phyloP scores from a whole-genome alignment of 139 green algal species.

The Chlorokybus atmophyticus region DNA sequence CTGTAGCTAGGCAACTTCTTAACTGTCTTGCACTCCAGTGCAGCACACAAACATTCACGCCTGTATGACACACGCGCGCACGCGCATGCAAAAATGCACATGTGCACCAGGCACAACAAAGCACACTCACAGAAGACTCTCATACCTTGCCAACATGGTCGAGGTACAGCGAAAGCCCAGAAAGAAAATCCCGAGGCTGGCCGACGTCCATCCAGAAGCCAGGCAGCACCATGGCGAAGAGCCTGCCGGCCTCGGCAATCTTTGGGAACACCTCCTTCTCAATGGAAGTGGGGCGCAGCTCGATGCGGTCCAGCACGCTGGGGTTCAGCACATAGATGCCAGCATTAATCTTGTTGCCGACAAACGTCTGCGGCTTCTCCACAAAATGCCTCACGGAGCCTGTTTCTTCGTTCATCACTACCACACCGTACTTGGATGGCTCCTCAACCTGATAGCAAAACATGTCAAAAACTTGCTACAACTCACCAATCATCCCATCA shows the following conservation, averaged over 20 bases:
- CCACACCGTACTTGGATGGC: constrained; percentile 89
- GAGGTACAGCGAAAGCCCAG: constrained; percentile 76
- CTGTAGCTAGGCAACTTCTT: too few species aligned
- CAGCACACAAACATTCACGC: too few species aligned
- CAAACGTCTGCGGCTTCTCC: constrained; percentile 66
- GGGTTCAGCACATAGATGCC: constrained; percentile 86
- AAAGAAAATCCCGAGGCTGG: constrained; percentile 86
- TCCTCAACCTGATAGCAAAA: constrained; percentile 39
- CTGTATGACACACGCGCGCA: too few species aligned
- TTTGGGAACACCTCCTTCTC: constrained; percentile 92
- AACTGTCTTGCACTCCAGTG: too few species aligned
- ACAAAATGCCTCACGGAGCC: constrained; percentile 84
- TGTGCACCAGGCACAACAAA: constrained; percentile 1
- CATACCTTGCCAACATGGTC: constrained; percentile 37
- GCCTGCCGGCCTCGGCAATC: constrained; percentile 60
- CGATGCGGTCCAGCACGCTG: constrained; percentile 76
- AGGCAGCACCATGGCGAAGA: constrained; percentile 76
- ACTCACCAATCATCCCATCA: background rate
- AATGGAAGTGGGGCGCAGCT: constrained; percentile 81
- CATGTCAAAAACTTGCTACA: constrained; percentile 3
- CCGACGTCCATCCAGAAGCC: constrained; percentile 99
- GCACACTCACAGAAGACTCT: background rate
- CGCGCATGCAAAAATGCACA: too few species aligned
- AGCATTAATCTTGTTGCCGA: constrained; percentile 98
- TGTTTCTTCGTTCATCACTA: constrained; percentile 67